Base-by-base conservation (phyloP, 495 filamentous ascomycete species). In the Xylaria venustula region DNA sequence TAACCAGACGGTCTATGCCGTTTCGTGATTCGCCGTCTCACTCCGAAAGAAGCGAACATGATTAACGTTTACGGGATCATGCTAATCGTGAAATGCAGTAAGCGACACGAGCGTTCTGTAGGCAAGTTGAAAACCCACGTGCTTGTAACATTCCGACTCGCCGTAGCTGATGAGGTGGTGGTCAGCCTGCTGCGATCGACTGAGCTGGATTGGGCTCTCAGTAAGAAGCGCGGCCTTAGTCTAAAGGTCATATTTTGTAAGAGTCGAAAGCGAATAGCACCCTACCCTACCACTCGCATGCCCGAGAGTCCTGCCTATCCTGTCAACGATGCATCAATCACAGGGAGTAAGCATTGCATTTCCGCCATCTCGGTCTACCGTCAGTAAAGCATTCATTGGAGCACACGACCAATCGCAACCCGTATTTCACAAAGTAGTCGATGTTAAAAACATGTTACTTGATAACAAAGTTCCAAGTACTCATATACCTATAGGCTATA, bases 101-200 rank as follows among this genome's bases (percentile, higher is more conserved):
- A 48, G 41, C 42, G 17, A 57, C 17, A 17, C 32, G 42, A 32
- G 34, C 40, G 37, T 11, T 14, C 2, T 20, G 26, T 19, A 47
- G 14, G 34, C 34, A 17, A 34, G 34, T 22, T 26, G 14, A 15
- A 47, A 12, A 51, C 32, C 47, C 56, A 59, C 56, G 56, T 59
- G 56, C 47, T 32, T 59, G 34, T 23, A 20, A 25, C 25, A 42
- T 50, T 23, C 26, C 36, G 22, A 44, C 46, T 40, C 56, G 46
- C 47, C 11, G 23, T 25, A 44, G 56, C 45, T 59, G 44, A 58
- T 30, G 55, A 5, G 30, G n/a, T 57, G 55, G 55, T 49, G 56
- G 56, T 44, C 45, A 59, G 56, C 45, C 30, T 7, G 55, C 28
- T 28, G 14, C 7, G 11, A 7, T 26, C 19, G 30, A 28, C 55